phyloP scores from a whole-genome alignment of 2,329 filamentous ascomycete genomes.

The Paradendryphiella salina region DNA sequence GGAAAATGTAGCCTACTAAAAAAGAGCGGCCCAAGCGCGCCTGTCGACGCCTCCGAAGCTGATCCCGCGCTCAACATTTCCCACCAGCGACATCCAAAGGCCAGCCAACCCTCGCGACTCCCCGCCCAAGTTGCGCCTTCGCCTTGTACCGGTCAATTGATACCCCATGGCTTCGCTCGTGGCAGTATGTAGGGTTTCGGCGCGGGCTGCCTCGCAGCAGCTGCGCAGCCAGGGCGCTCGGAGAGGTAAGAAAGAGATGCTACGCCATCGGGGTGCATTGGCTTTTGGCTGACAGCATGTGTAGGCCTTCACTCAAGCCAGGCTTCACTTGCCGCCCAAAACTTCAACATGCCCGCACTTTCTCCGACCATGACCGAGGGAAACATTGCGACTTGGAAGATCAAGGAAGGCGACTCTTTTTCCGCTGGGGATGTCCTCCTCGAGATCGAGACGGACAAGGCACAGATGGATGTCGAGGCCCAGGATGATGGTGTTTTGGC shows the following conservation, averaged over 20 bases:
- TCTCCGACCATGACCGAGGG: slow-evolving; percentile 95
- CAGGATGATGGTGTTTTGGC: slow-evolving; percentile 85
- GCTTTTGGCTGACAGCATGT: slow-evolving; percentile 24
- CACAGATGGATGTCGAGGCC: slow-evolving; percentile 91
- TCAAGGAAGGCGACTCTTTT: slow-evolving; percentile 85
- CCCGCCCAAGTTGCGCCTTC: slow-evolving; percentile 17
- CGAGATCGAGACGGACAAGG: slow-evolving; percentile 93
- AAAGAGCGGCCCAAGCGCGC: slow-evolving; percentile 20
- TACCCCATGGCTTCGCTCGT: slow-evolving; percentile 66
- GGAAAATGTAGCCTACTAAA: slow-evolving; percentile 22
- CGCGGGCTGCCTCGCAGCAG: slow-evolving; percentile 61
- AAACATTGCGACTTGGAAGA: slow-evolving; percentile 81
- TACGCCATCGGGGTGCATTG: slow-evolving; percentile 11
- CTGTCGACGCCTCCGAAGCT: slow-evolving; percentile 27
- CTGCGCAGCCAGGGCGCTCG: slow-evolving; percentile 57
- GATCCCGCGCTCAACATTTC: slow-evolving; percentile 42
- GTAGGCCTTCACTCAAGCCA: slow-evolving; percentile 67
- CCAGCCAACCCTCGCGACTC: slow-evolving; percentile 18
- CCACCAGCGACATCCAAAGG: slow-evolving; percentile 18
- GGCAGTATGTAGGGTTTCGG: slow-evolving; percentile 65
- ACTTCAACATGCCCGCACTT: slow-evolving; percentile 88
- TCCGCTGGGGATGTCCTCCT: slow-evolving; percentile 82
- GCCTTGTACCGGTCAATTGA: slow-evolving; percentile 29
- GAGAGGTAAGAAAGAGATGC: slow-evolving; percentile 57
- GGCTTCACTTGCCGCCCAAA: slow-evolving; percentile 71